Base-by-base conservation (phyloP, 1,284 basidiomycete genomes). In the Ceratobasidium sp. region DNA sequence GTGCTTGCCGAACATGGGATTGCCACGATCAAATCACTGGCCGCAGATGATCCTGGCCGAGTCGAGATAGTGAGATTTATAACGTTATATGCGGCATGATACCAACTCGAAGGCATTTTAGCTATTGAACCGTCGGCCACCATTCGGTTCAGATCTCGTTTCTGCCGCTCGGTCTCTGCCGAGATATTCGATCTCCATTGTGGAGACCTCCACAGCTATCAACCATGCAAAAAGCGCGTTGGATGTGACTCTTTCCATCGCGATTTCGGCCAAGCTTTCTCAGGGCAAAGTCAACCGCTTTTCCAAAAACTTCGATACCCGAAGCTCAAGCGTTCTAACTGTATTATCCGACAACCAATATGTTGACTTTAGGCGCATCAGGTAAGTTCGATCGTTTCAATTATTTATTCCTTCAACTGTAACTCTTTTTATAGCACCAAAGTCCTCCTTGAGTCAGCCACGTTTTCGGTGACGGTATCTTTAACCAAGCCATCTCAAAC, bases 401-500 rank as follows among this genome's bases (percentile, higher is more conserved):
- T 30, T 23, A 48, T 56, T 54, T 46, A 42, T 33, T 23, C 42
- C 54, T 61, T 60, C 59, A 38, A 23, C 59, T 40, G 70, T 23
- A 7, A 30, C 60, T 36, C 11, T n/a, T 5, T 7, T 67, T n/a
- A 9, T 69, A 93, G 91, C 7, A 92, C 90, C 3, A 89, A 86
- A 74, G 83, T 82, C 3, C 83, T 93, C 70, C 84, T 62, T 25
- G 83, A 85, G 6, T 76, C 79, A 4, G 90, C 87, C 77, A 83
- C 82, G 0, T 92, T 92, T 72, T 82, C 82, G 14, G 79, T 92
- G 21, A 83, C 79, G 1, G 86, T 83, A 0, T 80, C 84, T 66
- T 80, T 94, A 28, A 85, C 82, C 11, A 91, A 88, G 77, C 92
- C 92, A 5, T 92, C 91, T 76, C 91, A 92, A 79, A 82, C 81